Base-by-base conservation (phyloP, 2,329 filamentous ascomycete genomes). In the Alternaria solani region DNA sequence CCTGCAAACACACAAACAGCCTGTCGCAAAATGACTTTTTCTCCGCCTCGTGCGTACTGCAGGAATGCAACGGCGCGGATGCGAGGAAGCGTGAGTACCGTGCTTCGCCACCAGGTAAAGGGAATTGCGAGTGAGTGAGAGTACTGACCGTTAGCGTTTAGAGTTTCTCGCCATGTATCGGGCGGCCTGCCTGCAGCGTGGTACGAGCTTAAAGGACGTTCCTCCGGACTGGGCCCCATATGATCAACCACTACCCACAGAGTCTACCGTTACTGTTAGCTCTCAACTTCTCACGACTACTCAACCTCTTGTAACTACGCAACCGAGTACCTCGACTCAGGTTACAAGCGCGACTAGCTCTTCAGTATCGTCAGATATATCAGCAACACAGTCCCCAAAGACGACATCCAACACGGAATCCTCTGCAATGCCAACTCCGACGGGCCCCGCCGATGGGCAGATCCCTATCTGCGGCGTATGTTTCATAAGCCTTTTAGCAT, bases 401-500 rank as follows among this genome's bases (percentile, higher is more conserved):
- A 49, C 26, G 6, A 36, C 26, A 16, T 34, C 11, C 12, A 47
- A 18, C 9, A 7, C 20, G 5, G 14, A 23, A 7, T 4, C 56
- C 4, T 25, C 34, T 4, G 7, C 23, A 1, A 43, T 26, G 16
- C 20, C 23, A 34, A 47, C 43, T 6, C 28, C 51, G 18, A 47
- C 47, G 7, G 51, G 18, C 16, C 14, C 36, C 2, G 41, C 55
- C 4, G 46, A 59, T 43, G 11, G 25, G 0, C 61, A 60, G 20
- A 52, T 52, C 4, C 64, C 64, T 1, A 65, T 66, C 4, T 66
- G 64, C 5, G 55, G 51, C 18, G 64, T 63, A 51, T 6, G 49
- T 23, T 4, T 5, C 18, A 4, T 25, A n/a, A 14, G 8, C 2
- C 5, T 16, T 8, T 2, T 12, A 9, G 34, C 7, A 41, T 52